Evolutionary conservation across 192 early-diverging fungal species (phyloP).

Genomic region (Globomyces pollinis-pini): DNA sequence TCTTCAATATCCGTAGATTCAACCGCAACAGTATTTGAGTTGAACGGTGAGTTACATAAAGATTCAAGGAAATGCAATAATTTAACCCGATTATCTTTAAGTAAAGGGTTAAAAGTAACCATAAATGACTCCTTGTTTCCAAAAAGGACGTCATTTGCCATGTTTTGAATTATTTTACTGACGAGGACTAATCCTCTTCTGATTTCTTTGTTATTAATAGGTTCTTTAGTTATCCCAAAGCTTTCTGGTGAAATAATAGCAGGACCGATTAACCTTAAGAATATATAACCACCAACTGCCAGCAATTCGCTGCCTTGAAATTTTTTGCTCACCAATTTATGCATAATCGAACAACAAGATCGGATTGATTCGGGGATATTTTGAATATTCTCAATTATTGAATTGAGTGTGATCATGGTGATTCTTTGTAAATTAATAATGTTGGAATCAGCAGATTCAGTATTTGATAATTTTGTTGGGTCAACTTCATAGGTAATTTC

Average conservation of each 20-base stretch:
- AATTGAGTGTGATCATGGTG: constrained; percentile 72
- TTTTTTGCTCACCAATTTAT: constrained; percentile 62
- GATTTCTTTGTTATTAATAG: constrained; percentile 60
- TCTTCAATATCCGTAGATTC: too few relatives aligned
- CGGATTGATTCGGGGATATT: constrained; percentile 66
- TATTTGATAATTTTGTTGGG: constrained; percentile 60
- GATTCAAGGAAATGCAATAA: constrained; percentile 13
- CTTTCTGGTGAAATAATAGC: constrained; percentile 88
- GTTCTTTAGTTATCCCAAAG: constrained; percentile 58
- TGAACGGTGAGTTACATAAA: too few relatives aligned
- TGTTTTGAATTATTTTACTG: constrained; percentile 93
- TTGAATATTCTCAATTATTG: constrained; percentile 65
- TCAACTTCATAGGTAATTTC: constrained; percentile 88
- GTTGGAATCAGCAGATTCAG: constrained; percentile 58
- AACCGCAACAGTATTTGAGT: too few relatives aligned
- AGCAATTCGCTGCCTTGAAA: constrained; percentile 80
- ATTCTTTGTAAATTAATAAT: constrained; percentile 66
- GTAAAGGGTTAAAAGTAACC: constrained; percentile 82
- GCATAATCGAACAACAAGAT: constrained; percentile 75
- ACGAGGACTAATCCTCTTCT: constrained; percentile 80
- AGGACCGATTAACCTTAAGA: constrained; percentile 92
- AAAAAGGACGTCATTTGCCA: constrained; percentile 93
- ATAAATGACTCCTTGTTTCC: constrained; percentile 93
- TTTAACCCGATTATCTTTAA: constrained; percentile 71
- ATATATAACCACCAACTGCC: constrained; percentile 91